These are phyloP conservation scores for Tolypocladium album DNA, from an alignment of 2,329 filamentous ascomycete species.

Conservation along the genomic window DNA sequence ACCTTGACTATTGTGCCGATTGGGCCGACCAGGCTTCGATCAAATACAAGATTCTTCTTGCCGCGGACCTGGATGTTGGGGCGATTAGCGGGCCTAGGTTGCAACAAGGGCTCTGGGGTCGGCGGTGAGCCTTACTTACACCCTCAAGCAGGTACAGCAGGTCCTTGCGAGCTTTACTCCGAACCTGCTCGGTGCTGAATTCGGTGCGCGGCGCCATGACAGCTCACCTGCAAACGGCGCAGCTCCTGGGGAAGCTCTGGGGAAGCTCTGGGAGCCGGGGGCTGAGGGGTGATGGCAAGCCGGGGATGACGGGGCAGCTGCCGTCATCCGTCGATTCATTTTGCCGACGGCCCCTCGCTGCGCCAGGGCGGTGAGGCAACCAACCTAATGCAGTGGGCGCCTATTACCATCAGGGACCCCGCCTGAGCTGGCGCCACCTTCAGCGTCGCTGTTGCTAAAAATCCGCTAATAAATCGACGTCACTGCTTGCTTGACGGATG, in stretches of 20 bases:
- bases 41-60: constrained; percentile 96
- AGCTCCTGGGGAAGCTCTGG: constrained; percentile 11
- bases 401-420: neutral
- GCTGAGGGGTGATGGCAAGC: neutral
- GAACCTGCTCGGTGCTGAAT: constrained; percentile 67
- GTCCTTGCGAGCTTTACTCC: constrained; percentile 76
- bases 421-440: neutral
- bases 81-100: constrained; percentile 6
- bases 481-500: neutral
- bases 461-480: neutral
- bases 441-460: neutral
- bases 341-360: neutral
- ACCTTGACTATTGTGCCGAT: constrained; percentile 91
- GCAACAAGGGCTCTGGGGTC: neutral
- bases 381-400: neutral
- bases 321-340: neutral
- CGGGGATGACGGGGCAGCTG: neutral
- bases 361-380: neutral
- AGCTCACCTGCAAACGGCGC: constrained; percentile 28
- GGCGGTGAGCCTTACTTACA: constrained; percentile 52
- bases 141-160: constrained; percentile 85
- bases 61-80: constrained; percentile 64
- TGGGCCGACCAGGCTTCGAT: constrained; percentile 79
- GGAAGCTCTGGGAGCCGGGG: constrained; percentile 4
- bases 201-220: constrained; percentile 59